Evolutionary conservation across 2,329 filamentous ascomycete species (phyloP).

Genomic region (Neofusicoccum ribis): DNA sequence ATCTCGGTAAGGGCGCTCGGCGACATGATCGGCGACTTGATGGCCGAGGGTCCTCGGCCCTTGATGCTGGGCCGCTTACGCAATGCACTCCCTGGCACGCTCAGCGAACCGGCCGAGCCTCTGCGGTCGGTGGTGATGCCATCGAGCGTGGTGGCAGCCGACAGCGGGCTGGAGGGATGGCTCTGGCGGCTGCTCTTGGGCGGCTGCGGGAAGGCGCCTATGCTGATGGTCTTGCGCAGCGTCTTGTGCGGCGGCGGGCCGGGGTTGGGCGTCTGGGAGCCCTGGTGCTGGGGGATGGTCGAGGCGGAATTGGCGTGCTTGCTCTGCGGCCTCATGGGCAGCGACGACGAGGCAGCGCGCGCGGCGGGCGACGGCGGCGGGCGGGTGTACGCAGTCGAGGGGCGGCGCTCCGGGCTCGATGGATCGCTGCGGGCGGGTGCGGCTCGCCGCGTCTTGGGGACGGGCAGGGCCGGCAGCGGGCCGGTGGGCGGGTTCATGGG

Average conservation of each 20-base stretch:
- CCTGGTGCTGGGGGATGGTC: conserved; percentile 25
- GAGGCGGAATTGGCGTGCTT: conserved; percentile 18
- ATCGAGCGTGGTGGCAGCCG: conserved; percentile 48
- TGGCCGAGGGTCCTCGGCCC: conserved; percentile 30
- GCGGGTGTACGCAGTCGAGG: background rate
- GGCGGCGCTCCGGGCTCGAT: conserved; percentile 36
- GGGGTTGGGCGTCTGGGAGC: conserved; percentile 18
- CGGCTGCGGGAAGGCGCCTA: conserved; percentile 89
- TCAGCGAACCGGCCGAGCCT: conserved; percentile 30
- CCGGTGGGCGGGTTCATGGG: conserved; percentile 68
- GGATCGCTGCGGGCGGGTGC: conserved; percentile 51
- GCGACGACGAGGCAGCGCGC: conserved; percentile 20
- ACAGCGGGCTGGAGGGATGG: conserved; percentile 59
- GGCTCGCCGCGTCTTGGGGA: conserved; percentile 62
- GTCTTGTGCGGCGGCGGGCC: conserved; percentile 57
- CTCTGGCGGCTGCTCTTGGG: conserved; percentile 59
- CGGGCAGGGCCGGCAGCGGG: conserved; percentile 72
- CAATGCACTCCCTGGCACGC: conserved; percentile 32
- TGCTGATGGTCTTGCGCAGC: conserved; percentile 85
- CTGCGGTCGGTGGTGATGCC: conserved; percentile 36
- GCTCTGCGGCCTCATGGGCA: conserved; percentile 17
- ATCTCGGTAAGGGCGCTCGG: conserved; percentile 71
- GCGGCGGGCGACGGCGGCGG: conserved; percentile 1
- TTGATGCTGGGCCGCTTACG: conserved; percentile 36
- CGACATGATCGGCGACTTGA: conserved; percentile 49